Conservation (phyloP, 805 yeast genomes). For the Jamesozyma piceae region DNA sequence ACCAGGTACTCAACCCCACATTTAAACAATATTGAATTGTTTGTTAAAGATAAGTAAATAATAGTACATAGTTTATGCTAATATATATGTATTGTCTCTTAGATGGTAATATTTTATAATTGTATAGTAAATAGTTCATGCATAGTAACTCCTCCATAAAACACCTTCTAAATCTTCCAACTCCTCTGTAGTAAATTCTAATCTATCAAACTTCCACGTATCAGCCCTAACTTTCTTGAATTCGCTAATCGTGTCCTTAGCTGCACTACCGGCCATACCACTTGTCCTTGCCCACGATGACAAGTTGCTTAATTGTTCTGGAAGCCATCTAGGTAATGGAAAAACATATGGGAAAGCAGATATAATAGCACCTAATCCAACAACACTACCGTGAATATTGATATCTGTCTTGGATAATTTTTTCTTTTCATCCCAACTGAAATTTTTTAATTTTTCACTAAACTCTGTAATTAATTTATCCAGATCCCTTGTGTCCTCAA, state of each 20-base stretch:
- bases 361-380: conserved; percentile 82
- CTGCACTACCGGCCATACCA: conserved; percentile 78
- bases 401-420: conserved; percentile 35
- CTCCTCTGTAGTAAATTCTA: conserved; percentile 69
- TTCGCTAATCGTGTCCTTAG: conserved; percentile 69
- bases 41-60: too few species aligned
- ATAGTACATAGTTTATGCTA: too few species aligned
- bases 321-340: conserved; percentile 90
- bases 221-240: conserved; percentile 91
- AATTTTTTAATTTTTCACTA: conserved; percentile 22
- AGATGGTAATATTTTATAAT: too few species aligned
- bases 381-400: conserved; percentile 70
- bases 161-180: conserved; percentile 91
- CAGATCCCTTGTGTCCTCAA: conserved; percentile 35
- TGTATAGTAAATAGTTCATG: too few species aligned
- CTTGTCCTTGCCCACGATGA: conserved; percentile 66
- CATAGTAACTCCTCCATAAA: conserved; percentile 84
- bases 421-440: conserved; percentile 26
- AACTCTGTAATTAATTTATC: conserved; percentile 37
- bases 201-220: conserved; percentile 88
- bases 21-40: too few species aligned
- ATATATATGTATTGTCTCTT: too few species aligned
- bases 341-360: conserved; percentile 85
- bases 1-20: too few species aligned
- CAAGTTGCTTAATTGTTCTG: conserved; percentile 55